These are phyloP conservation scores for Flaveria brownii DNA, from an alignment of 129 eudicot species.

Conservation along the genomic window DNA sequence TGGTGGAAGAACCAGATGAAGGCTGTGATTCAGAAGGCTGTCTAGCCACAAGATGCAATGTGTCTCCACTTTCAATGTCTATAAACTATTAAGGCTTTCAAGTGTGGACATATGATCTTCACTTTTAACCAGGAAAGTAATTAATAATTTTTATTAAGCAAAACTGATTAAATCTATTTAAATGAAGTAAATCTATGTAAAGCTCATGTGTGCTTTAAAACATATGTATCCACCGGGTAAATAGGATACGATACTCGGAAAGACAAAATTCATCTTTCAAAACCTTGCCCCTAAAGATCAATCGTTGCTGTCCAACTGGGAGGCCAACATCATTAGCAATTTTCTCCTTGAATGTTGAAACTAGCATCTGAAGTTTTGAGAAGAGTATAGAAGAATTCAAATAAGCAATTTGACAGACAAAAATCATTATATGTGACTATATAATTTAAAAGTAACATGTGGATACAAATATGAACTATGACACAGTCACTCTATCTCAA, in stretches of 20 bases:
- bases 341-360: constrained; percentile 81
- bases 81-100: constrained; percentile 40
- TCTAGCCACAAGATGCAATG: constrained; percentile 85
- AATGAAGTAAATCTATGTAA: not conserved
- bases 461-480: not conserved
- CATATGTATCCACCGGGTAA: not conserved
- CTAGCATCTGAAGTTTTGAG: constrained; percentile 57
- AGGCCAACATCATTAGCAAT: constrained; percentile 72
- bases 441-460: not conserved
- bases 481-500: not conserved
- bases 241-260: constrained; percentile 92
- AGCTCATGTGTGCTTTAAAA: constrained; percentile 13
- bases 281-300: constrained; percentile 96
- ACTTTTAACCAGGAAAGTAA: not conserved
- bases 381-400: constrained; percentile 1
- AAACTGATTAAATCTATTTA: not conserved
- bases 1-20: constrained; percentile 47
- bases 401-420: not conserved
- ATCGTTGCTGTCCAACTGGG: constrained; percentile 86
- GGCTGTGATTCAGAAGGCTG: constrained; percentile 76
- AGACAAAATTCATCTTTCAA: constrained; percentile 83
- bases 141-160: not conserved
- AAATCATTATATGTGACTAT: not conserved
- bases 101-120: constrained; percentile 1
- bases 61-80: constrained; percentile 90